Evolutionary conservation across 2,329 filamentous ascomycete species (phyloP).

Genomic region (Trichoderma breve): DNA sequence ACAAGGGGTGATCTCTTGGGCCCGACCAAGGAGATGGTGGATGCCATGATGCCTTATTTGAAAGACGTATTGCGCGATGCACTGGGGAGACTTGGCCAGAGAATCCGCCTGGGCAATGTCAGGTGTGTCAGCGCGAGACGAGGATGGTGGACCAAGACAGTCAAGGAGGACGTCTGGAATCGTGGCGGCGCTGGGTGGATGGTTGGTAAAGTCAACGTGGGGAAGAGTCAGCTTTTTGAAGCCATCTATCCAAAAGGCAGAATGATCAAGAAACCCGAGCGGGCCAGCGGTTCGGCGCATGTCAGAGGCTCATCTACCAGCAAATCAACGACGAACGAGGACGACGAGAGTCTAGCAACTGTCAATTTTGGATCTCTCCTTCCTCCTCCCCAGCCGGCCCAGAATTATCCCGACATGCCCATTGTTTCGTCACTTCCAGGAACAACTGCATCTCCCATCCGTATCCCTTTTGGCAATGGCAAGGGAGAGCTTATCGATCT

Average conservation of each 20-base stretch:
- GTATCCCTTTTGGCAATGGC: conserved; percentile 82
- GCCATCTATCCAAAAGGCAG: conserved; percentile 78
- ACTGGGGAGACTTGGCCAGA: conserved; percentile 63
- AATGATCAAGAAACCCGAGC: conserved; percentile 37
- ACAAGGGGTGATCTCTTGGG: conserved; percentile 84
- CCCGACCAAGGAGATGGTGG: conserved; percentile 78
- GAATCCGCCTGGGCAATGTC: conserved; percentile 84
- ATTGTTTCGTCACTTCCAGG: conserved; percentile 83
- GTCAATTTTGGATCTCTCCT: conserved; percentile 58
- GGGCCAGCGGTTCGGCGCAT: conserved; percentile 23
- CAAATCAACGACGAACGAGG: conserved; percentile 21
- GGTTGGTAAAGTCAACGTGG: conserved; percentile 97
- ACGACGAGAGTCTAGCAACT: conserved; percentile 23
- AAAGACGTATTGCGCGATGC: conserved; percentile 72
- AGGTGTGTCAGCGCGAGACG: conserved; percentile 81
- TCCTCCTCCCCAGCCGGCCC: conserved; percentile 71
- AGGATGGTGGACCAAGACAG: conserved; percentile 83
- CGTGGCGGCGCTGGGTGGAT: conserved; percentile 89
- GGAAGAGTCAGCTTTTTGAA: conserved; percentile 90
- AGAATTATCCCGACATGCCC: conserved; percentile 78
- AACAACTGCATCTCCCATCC: conserved; percentile 92
- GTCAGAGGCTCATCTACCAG: conserved; percentile 18
- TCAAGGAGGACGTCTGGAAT: conserved; percentile 83
- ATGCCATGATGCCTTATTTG: conserved; percentile 82
- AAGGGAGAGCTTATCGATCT: conserved; percentile 91